phyloP scores from a whole-genome alignment of 179 eudicot species.

The Pouteria campechiana region DNA sequence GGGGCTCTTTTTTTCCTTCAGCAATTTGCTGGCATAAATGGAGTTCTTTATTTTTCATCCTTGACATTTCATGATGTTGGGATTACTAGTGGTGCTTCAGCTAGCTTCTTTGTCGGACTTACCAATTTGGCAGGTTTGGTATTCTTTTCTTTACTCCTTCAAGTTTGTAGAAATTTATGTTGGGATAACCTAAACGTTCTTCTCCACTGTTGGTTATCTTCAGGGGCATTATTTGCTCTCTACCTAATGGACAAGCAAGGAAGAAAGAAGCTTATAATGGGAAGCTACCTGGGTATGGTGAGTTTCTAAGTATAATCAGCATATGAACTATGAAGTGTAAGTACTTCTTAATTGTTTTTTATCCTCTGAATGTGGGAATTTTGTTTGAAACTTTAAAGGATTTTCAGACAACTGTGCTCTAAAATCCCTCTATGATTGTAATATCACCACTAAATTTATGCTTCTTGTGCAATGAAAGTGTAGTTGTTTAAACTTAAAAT shows the following conservation, averaged over 20 bases:
- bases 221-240: conserved; percentile 70
- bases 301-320: too few relatives aligned
- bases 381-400: too few relatives aligned
- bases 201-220: conserved; percentile 6
- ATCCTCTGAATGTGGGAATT: too few relatives aligned
- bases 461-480: too few relatives aligned
- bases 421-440: too few relatives aligned
- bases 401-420: too few relatives aligned
- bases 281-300: conserved; percentile 85
- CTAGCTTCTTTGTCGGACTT: conserved; percentile 67
- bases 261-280: conserved; percentile 57
- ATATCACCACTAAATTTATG: too few relatives aligned
- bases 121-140: conserved; percentile 76
- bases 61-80: conserved; percentile 83
- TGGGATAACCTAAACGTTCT: not conserved
- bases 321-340: too few relatives aligned
- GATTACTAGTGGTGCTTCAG: conserved; percentile 55
- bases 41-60: conserved; percentile 78
- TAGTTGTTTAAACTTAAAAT: too few relatives aligned
- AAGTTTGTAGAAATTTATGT: not conserved
- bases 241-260: conserved; percentile 78
- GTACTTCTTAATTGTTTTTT: too few relatives aligned
- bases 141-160: not conserved
- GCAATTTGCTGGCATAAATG: conserved; percentile 86
- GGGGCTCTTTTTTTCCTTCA: conserved; percentile 73